Evolutionary conservation across 2,329 filamentous ascomycete genomes (phyloP).

Genomic region (Colletotrichum sp.): DNA sequence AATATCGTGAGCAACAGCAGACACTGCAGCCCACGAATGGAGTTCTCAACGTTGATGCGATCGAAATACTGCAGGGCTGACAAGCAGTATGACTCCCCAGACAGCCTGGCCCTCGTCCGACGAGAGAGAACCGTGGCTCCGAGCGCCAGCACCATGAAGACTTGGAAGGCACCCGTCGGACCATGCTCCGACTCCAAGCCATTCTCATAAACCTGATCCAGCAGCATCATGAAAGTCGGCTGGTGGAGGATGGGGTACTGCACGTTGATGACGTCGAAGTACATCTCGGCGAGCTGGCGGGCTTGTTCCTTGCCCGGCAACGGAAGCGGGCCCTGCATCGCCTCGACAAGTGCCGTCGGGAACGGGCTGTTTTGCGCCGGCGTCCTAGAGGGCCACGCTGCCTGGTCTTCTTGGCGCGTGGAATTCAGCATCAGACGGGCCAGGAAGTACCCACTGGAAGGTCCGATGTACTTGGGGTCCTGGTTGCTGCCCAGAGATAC

Average conservation of each 20-base stretch:
- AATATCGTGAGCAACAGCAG: slow-evolving; percentile 52
- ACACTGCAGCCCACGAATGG: slow-evolving; percentile 53
- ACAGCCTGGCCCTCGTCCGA: slow-evolving; percentile 45
- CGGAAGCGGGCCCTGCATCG: slow-evolving; percentile 33
- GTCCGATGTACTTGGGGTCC: slow-evolving; percentile 58
- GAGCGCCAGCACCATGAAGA: slow-evolving; percentile 59
- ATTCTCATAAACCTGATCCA: slow-evolving; percentile 36
- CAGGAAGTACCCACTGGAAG: slow-evolving; percentile 60
- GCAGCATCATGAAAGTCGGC: slow-evolving; percentile 38
- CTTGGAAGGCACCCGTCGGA: slow-evolving; percentile 46
- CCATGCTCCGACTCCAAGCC: slow-evolving; percentile 22
- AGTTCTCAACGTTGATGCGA: slow-evolving; percentile 51
- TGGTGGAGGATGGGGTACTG: slow-evolving; percentile 56
- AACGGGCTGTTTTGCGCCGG: slow-evolving; percentile 16
- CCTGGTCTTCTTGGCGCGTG: slow-evolving; percentile 33
- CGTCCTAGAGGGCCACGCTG: neutral
- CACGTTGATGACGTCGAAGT: slow-evolving; percentile 52
- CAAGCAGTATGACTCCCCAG: slow-evolving; percentile 53
- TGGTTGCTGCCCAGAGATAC: slow-evolving; percentile 52
- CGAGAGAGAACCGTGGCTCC: slow-evolving; percentile 49
- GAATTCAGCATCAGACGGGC: slow-evolving; percentile 50
- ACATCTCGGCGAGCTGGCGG: slow-evolving; percentile 45
- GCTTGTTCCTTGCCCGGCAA: slow-evolving; percentile 39
- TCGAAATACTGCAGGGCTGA: slow-evolving; percentile 52
- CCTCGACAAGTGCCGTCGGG: slow-evolving; percentile 34